Evolutionary conservation across 441 rosid genomes (phyloP).

Genomic region (Viola pubescens): DNA sequence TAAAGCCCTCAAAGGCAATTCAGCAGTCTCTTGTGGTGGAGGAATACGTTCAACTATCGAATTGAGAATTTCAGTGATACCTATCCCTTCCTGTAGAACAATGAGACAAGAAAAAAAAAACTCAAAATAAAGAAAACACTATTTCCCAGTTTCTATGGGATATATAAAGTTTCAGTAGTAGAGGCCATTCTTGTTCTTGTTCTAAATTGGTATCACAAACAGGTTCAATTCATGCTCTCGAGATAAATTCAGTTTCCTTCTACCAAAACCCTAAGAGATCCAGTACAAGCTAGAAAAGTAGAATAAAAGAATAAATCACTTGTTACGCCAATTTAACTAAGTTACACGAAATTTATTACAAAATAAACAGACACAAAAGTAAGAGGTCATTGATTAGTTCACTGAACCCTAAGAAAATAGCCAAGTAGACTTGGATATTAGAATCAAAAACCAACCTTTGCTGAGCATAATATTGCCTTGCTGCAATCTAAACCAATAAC

Average conservation of each 20-base stretch:
- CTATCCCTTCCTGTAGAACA: slow-evolving; percentile 71
- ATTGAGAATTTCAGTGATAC: slow-evolving; percentile 73
- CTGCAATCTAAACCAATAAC: slow-evolving; percentile 94
- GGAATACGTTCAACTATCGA: slow-evolving; percentile 78
- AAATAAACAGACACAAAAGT: too few species aligned
- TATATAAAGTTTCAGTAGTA: too few species aligned
- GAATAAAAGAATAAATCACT: slow-evolving; percentile 1
- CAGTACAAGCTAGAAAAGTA: not conserved
- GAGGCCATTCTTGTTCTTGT: too few species aligned
- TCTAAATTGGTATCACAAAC: too few species aligned
- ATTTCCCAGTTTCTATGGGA: slow-evolving; percentile 3
- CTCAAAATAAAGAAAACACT: slow-evolving; percentile 7
- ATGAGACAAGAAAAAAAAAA: slow-evolving; percentile 7
- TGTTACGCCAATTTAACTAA: too few species aligned
- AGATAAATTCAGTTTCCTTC: too few species aligned
- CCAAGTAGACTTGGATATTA: too few species aligned
- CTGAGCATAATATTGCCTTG: slow-evolving; percentile 87
- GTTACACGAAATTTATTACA: too few species aligned
- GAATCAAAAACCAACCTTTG: slow-evolving; percentile 57
- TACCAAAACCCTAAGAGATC: too few species aligned
- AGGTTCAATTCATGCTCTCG: too few species aligned
- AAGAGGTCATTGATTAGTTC: too few species aligned
- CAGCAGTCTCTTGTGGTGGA: slow-evolving; percentile 62
- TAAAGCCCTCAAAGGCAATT: slow-evolving; percentile 62
- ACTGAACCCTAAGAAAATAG: too few species aligned